Evolutionary conservation across 495 filamentous ascomycete genomes (phyloP).

Genomic region (Penicillium soppii): DNA sequence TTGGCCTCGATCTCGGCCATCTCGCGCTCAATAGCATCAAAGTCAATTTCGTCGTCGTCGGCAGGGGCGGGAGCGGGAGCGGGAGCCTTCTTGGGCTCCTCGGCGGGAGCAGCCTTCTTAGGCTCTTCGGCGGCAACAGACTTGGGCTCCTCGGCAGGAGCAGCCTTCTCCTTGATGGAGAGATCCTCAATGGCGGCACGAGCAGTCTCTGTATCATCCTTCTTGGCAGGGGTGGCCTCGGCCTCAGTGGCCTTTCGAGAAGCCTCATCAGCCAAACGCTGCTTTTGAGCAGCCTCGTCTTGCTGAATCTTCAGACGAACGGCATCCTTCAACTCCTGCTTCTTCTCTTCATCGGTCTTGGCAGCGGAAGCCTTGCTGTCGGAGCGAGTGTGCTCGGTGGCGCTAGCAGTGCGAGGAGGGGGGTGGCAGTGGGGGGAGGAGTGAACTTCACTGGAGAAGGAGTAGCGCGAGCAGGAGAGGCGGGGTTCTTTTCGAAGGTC

Average conservation of each 20-base stretch:
- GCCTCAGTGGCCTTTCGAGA: constrained; percentile 50
- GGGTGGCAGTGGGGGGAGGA: constrained; percentile 66
- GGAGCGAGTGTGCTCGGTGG: constrained; percentile 55
- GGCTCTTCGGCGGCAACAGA: constrained; percentile 17
- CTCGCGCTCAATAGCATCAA: constrained; percentile 51
- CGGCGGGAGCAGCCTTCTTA: constrained; percentile 17
- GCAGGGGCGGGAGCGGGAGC: constrained; percentile 23
- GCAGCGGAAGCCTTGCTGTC: constrained; percentile 51
- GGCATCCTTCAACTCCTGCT: constrained; percentile 64
- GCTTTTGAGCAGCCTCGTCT: constrained; percentile 52
- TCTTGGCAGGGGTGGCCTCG: constrained; percentile 39
- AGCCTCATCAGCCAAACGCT: constrained; percentile 49
- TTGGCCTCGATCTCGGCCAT: constrained; percentile 57
- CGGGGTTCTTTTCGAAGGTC: constrained; percentile 56
- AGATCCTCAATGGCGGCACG: constrained; percentile 35
- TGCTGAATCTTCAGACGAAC: constrained; percentile 62
- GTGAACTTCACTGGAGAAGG: constrained; percentile 61
- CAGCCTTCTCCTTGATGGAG: constrained; percentile 39
- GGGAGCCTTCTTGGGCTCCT: constrained; percentile 45
- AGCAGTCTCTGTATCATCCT: constrained; percentile 38
- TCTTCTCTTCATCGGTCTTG: constrained; percentile 71
- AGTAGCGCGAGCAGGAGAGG: constrained; percentile 55
- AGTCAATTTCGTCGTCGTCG: constrained; percentile 54
- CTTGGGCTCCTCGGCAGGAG: constrained; percentile 34
- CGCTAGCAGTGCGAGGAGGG: constrained; percentile 53